Percentiles rank a stretch among this genome's conserved stretches.
These are phyloP conservation scores for Penicillium freii DNA, from an alignment of 2,329 filamentous ascomycete genomes.

Conservation along the genomic window DNA sequence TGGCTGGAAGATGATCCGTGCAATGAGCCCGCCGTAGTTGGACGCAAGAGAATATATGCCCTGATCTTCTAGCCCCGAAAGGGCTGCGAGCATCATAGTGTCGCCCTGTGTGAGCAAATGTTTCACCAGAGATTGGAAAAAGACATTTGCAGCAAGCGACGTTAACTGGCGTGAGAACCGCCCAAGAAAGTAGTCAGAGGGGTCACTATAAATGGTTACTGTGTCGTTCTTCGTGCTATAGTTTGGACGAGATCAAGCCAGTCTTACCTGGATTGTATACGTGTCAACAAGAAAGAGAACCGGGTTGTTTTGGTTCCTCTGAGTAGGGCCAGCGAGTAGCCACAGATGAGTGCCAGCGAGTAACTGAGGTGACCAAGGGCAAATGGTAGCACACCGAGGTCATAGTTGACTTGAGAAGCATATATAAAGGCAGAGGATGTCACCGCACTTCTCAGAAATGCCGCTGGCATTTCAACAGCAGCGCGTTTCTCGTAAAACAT, in stretches of 20 bases:
- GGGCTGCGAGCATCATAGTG: constrained; percentile 75
- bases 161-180: constrained; percentile 70
- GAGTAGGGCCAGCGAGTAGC: constrained; percentile 67
- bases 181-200: constrained; percentile 51
- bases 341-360: constrained; percentile 62
- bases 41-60: constrained; percentile 90
- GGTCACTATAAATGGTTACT: constrained; percentile 26
- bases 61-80: constrained; percentile 77
- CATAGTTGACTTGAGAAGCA: constrained; percentile 52
- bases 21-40: constrained; percentile 88
- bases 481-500: constrained; percentile 79
- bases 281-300: constrained; percentile 66
- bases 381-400: constrained; percentile 80
- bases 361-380: constrained; percentile 82
- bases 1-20: constrained; percentile 87
- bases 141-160: constrained; percentile 74
- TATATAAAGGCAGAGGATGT: constrained; percentile 71
- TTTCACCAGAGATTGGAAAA: constrained; percentile 84
- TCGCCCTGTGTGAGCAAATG: constrained; percentile 94
- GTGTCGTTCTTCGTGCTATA: background rate
- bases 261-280: constrained; percentile 45
- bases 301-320: constrained; percentile 55
- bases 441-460: constrained; percentile 70
- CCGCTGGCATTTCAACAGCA: constrained; percentile 77
- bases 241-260: background rate